Evolutionary conservation across 495 filamentous ascomycete genomes (phyloP).

Genomic region (Tuber brumale): DNA sequence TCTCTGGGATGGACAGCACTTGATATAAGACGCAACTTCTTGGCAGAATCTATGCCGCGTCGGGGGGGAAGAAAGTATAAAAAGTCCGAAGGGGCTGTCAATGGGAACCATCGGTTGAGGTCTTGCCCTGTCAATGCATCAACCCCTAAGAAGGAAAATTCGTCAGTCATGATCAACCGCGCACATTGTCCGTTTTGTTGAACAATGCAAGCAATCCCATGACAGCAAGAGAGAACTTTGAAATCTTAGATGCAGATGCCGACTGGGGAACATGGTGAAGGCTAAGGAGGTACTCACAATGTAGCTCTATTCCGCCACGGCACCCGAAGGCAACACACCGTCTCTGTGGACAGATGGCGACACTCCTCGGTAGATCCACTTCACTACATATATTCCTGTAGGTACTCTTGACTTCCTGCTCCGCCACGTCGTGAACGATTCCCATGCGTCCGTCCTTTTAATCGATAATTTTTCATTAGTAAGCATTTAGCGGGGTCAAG

Average conservation of each 20-base stretch:
- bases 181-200: not conserved
- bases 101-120: slow-evolving; percentile 59
- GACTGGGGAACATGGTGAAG: no score
- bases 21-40: slow-evolving; percentile 62
- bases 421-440: slow-evolving; percentile 54
- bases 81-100: slow-evolving; percentile 60
- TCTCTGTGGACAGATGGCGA: slow-evolving; percentile 63
- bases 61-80: slow-evolving; percentile 61
- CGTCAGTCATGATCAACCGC: not conserved
- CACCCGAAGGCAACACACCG: slow-evolving; percentile 68
- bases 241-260: not conserved
- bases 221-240: not conserved
- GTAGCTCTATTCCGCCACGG: slow-evolving; percentile 60
- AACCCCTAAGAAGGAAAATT: slow-evolving; percentile 43
- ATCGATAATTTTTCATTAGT: not conserved
- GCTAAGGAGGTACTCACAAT: slow-evolving; percentile 46
- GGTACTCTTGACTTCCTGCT: slow-evolving; percentile 36
- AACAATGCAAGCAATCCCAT: not conserved
- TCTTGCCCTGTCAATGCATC: slow-evolving; percentile 57
- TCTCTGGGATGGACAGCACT: slow-evolving; percentile 52
- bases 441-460: slow-evolving; percentile 53
- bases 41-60: slow-evolving; percentile 49
- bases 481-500: not conserved
- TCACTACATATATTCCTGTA: slow-evolving; percentile 59
- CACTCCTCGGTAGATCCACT: slow-evolving; percentile 59